Base-by-base conservation (phyloP, 176 grass and related monocot species). In the Aegilops bicornis region DNA sequence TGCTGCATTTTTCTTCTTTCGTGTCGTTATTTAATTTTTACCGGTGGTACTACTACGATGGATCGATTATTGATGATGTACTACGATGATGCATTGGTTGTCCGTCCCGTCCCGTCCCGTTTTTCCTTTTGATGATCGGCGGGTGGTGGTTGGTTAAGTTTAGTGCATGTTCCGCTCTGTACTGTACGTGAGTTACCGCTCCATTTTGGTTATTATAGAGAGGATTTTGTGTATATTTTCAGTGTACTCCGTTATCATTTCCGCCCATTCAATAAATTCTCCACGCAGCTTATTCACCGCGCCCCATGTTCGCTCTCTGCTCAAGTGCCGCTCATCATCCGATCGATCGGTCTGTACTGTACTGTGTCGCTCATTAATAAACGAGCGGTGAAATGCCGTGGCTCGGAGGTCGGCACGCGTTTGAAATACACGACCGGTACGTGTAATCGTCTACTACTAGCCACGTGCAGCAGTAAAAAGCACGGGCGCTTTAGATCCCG, bases 11-110 rank as follows among this genome's bases (percentile, higher is more conserved):
- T 25, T 30, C 69, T 67, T 27, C 24, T 56, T 82, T 73, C 30
- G 77, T 82, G 90, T 66, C 77, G 86, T 82, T 82, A 85, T 88
- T 85, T 82, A 81, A 71, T 79, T 85, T 91, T 88, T 91, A 88
- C 89, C 69, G 82, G 82, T 73, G 42, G 68, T 56, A 73, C 64
- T 64, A 64, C 12, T 66, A 66, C 6, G 68, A 14, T 47, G 35
- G 70, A 76, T 47, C 35, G 36, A 88, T 91, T 91, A 78, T 91
- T 88, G 82, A 84, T 88, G 89, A 48, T 48, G 45, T 15, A 45
- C 42, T 42, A 90, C 63, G 79, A 81, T 3, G 86, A 76, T 61
- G 85, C 74, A 79, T 83, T 87, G 79, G 84, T 65, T 50, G 67
- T 75, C 60, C 69, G 69, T 64, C 29, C 15, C 24, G 33, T 64